phyloP scores from a whole-genome alignment of 140 eudicot species.

The Senecio squalidus region DNA sequence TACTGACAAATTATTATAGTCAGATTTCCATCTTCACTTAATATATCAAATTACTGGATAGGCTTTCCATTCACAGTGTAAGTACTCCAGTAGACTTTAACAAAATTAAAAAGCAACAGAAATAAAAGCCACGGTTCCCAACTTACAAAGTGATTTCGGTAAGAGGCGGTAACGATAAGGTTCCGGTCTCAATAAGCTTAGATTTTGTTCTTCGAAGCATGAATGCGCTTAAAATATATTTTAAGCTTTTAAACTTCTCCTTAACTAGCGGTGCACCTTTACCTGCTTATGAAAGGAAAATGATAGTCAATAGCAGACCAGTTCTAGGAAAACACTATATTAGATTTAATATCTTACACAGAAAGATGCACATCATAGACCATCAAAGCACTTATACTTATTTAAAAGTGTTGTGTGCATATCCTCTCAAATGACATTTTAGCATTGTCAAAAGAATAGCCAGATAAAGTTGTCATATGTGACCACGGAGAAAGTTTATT shows the following conservation, averaged over 20 bases:
- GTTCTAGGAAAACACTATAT: not conserved
- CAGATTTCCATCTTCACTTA: not conserved
- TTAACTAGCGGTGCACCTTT: slow-evolving; percentile 39
- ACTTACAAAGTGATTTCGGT: slow-evolving; percentile 93
- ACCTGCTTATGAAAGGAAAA: slow-evolving; percentile 36
- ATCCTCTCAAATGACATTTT: not conserved
- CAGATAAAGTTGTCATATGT: not conserved
- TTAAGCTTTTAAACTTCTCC: slow-evolving; percentile 63
- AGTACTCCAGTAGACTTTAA: no score
- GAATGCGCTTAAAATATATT: slow-evolving; percentile 67
- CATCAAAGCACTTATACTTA: no score
- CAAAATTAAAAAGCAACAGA: no score
- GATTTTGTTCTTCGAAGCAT: slow-evolving; percentile 96
- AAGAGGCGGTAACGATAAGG: slow-evolving; percentile 85
- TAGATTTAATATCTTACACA: slow-evolving; percentile 1
- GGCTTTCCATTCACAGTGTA: not conserved
- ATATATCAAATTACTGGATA: not conserved
- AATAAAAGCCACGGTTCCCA: no score
- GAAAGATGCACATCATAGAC: slow-evolving; percentile 10
- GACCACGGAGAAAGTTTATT: not conserved
- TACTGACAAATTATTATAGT: not conserved
- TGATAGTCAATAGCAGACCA: not conserved
- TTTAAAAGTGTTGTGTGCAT: slow-evolving; percentile 2
- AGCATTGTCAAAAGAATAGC: not conserved
- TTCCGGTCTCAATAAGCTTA: slow-evolving; percentile 71